Conservation (phyloP, 2,329 filamentous ascomycete genomes). For the Gyromitra esculenta region DNA sequence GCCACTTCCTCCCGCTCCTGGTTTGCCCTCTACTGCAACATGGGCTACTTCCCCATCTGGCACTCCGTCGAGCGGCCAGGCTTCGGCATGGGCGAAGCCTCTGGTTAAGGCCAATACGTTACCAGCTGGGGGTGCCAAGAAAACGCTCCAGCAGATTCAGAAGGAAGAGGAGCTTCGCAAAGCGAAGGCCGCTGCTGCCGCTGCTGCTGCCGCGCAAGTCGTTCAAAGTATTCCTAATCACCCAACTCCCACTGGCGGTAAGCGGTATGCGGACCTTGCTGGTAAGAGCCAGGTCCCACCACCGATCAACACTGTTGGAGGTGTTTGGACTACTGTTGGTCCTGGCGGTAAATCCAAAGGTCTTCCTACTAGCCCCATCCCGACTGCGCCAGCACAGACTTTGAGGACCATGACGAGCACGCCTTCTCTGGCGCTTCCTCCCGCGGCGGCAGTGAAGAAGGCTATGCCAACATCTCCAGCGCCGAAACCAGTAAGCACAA, state of each 20-base stretch:
- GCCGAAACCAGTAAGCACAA: conserved; percentile 63
- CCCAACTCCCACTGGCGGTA: conserved; percentile 68
- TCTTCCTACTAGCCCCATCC: conserved; percentile 68
- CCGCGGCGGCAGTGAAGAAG: conserved; percentile 63
- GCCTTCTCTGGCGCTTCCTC: conserved; percentile 28
- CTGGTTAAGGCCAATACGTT: conserved; percentile 61
- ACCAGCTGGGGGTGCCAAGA: conserved; percentile 68
- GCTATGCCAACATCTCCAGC: conserved; percentile 63
- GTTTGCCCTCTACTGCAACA: conserved; percentile 69
- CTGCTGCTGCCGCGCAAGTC: conserved; percentile 64
- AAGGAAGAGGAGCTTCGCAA: conserved; percentile 94
- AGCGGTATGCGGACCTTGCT: conserved; percentile 94
- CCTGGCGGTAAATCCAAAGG: conserved; percentile 90
- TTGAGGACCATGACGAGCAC: conserved; percentile 46
- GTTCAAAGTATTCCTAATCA: conserved; percentile 61
- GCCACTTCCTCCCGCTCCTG: conserved; percentile 68
- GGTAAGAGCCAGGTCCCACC: conserved; percentile 72
- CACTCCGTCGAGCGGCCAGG: conserved; percentile 71
- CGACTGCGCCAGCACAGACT: conserved; percentile 58
- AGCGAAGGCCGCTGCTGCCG: conserved; percentile 70
- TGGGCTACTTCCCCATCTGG: conserved; percentile 78
- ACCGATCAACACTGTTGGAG: conserved; percentile 61
- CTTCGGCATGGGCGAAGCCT: conserved; percentile 75
- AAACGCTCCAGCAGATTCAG: conserved; percentile 94
- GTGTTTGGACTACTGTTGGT: conserved; percentile 93